phyloP scores from a whole-genome alignment of 306 rosid genomes.

The Quercus agrifolia region DNA sequence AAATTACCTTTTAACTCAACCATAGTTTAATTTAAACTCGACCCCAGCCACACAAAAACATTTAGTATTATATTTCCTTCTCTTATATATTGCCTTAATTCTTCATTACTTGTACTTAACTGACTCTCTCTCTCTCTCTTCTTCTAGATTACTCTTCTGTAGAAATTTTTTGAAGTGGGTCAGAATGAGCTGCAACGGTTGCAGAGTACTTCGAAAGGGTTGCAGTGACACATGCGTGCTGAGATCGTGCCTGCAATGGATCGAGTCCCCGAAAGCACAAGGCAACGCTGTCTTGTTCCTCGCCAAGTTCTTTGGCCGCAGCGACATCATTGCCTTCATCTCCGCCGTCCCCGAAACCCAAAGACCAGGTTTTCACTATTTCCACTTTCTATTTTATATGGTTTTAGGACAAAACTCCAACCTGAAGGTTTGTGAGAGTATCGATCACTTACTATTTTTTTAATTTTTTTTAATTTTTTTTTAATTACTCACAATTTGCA shows the following conservation, averaged over 20 bases:
- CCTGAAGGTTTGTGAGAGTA: too few relatives aligned
- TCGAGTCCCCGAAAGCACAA: slow-evolving; percentile 53
- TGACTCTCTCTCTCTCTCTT: background rate
- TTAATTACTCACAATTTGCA: too few relatives aligned
- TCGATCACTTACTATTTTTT: too few relatives aligned
- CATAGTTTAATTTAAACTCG: slow-evolving; percentile 15
- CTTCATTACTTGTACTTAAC: background rate
- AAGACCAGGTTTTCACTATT: slow-evolving; percentile 34
- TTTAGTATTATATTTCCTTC: background rate
- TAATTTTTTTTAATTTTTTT: too few relatives aligned
- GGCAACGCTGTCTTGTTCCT: slow-evolving; percentile 67
- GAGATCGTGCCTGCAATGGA: slow-evolving; percentile 58
- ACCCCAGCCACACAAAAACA: background rate
- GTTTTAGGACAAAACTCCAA: background rate
- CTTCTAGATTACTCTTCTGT: background rate
- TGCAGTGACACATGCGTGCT: slow-evolving; percentile 57
- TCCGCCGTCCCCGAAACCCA: slow-evolving; percentile 53
- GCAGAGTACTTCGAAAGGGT: slow-evolving; percentile 68
- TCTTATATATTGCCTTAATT: background rate
- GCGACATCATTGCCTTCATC: slow-evolving; percentile 58
- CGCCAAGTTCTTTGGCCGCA: slow-evolving; percentile 78
- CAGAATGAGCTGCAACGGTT: slow-evolving; percentile 77
- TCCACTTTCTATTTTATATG: background rate
- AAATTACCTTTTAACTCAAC: slow-evolving; percentile 22
- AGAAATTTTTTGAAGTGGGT: background rate